Base-by-base conservation (phyloP, 306 rosid genomes). In the Quercus berberidifolia region DNA sequence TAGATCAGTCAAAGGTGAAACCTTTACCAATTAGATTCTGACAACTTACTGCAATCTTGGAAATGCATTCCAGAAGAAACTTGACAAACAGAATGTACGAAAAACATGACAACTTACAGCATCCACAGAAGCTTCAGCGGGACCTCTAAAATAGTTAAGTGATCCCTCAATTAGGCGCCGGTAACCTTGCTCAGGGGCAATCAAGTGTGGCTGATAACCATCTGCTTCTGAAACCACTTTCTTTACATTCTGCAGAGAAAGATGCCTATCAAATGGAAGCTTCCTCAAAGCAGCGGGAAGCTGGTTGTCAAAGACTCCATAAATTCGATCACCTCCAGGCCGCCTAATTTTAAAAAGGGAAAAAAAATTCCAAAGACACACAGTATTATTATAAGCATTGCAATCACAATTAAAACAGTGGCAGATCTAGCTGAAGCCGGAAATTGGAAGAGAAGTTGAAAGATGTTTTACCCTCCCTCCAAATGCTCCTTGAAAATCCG, bases 231-330 rank as follows among this genome's bases (percentile, higher is more conserved):
- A 91, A 78, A 95, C 98, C 71, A 95, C 97, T 90, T 89, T 95
- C 87, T 76, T 93, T 51, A 95, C 98, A 81, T 93, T 95, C 87
- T 91, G 98, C 55, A 81, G 64, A 70, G 99, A 93, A 78, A 95
- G 98, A 86, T 95, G 98, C n/a, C 98, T 87, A 78, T 95, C 99
- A 86, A 95, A 91, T 51, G 99, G 98, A 85, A 95, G 99, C 97
- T 95, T 95, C 78, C 88, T 86, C 75, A 95, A 85, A 31, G 99
- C 99, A 87, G 99, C 94, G 65, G 99, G 99, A 74, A 95, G 96
- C 88, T 95, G 99, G 88, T 95, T 90, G 89, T 95, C 99, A 64
- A 95, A 95, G 75, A 95, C 98, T 54, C 93, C 93, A 76, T 95
- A 95, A 79, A 95, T 89, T 76, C 97, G 88, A 83, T 95, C 99